Percentiles rank a stretch among this genome's conserved stretches.
These are phyloP conservation scores for Centaurea solstitialis DNA, from an alignment of 129 eudicot genomes.

Conservation along the genomic window DNA sequence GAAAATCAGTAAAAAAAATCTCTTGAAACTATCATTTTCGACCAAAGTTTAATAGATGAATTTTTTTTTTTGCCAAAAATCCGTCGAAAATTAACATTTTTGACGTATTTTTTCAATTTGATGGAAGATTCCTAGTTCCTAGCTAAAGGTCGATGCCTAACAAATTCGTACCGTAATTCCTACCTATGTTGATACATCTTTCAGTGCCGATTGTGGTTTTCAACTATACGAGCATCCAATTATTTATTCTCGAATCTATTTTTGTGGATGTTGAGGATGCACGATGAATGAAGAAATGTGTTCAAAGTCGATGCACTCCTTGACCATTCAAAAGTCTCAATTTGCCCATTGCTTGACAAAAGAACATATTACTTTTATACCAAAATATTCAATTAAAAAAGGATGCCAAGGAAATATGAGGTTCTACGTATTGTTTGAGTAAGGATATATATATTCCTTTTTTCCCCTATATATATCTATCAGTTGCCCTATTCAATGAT, in stretches of 20 bases:
- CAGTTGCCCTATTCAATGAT: not conserved
- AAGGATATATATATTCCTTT: not conserved
- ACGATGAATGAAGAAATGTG: not conserved
- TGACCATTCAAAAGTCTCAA: not conserved
- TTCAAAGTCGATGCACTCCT: not conserved
- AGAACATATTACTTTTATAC: not conserved
- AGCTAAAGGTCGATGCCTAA: not conserved
- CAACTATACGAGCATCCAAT: not conserved
- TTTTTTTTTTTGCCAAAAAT: too few species aligned
- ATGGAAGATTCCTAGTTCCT: not conserved
- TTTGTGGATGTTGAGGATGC: not conserved
- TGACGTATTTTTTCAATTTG: too few species aligned
- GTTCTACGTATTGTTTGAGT: not conserved
- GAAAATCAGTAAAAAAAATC: too few species aligned
- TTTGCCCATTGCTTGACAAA: too few species aligned
- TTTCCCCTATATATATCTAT: not conserved
- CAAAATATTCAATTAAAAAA: not conserved
- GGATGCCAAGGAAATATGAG: not conserved
- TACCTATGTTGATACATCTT: not conserved
- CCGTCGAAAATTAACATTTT: too few species aligned
- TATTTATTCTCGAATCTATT: not conserved
- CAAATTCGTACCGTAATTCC: not conserved
- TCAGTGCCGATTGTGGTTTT: not conserved
- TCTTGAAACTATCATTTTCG: too few species aligned
- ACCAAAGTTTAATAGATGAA: too few species aligned